Evolutionary conservation across 208 protist genomes (phyloP), one percentile per base, ranked within the genome.

Genomic region (Pavlovales sp.): DNA sequence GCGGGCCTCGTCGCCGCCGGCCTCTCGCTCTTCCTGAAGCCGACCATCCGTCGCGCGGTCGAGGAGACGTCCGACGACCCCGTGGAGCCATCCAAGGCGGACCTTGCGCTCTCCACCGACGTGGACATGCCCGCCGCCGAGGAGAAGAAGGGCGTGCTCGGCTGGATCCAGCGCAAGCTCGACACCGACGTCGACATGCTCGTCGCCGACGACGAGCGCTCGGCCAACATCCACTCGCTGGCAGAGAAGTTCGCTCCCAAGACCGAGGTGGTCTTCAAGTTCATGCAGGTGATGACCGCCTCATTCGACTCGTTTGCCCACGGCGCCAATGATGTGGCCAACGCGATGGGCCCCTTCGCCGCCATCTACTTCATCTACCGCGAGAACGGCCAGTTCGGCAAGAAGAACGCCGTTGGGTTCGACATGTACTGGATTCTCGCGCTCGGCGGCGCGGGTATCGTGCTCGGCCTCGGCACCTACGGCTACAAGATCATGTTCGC

Each of bases 321-420:
- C 89, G 92, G 92, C 26, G 79, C 89, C 79, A 93, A 93, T 66
- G 92, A 93, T 75, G 91, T 93, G 8, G 79, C 90, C 79, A 93
- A 93, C 84, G 89, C 90, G 0, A 78, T 91, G 36, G 91, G 88
- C 18, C 86, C 90, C 20, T 66, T 90, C 38, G 30, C 88, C 30
- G 38, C 67, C 20, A 78, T 91, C 30, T 85, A 32, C 14, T n/a
- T 34, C 44, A 79, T 91, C 34, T 71, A 71, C 57, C 34, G 2
- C 8, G 11, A 39, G 18, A 39, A 11, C 38, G 75, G 75, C n/a
- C 36, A 79, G 32, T 37, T 40, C n/a, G 8, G 18, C 1, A 79
- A 79, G 38, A 79, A 79, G 75, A 79, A 37, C 38, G 34, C 11
- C n/a, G 26, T 41, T 11, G 75, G n/a, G 8, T 0, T 0, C n/a